A percentile compares a stretch with the other conserved stretches of the same genome.
These are phyloP conservation scores for Picochlorum sp. DNA, from an alignment of 139 green algal species.

Conservation along the genomic window DNA sequence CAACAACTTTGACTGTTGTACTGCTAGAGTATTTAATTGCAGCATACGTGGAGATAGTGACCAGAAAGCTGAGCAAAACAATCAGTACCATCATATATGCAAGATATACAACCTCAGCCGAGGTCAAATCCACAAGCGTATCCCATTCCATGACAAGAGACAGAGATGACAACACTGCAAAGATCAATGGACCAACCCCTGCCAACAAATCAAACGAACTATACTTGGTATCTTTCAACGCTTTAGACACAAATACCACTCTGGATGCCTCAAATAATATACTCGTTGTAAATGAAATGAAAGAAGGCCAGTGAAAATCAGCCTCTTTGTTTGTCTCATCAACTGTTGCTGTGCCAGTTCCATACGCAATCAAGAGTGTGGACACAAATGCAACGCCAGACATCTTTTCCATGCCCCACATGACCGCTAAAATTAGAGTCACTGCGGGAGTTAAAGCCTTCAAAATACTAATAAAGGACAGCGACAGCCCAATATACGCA, in stretches of 20 bases:
- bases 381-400: slow-evolving; percentile 4
- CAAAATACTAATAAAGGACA: slow-evolving; percentile 39
- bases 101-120: neutral
- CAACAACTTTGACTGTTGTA: slow-evolving; percentile 23
- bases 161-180: neutral
- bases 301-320: slow-evolving; percentile 24
- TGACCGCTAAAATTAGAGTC: slow-evolving; percentile 22
- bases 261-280: slow-evolving; percentile 26
- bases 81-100: neutral
- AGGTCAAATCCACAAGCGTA: neutral
- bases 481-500: slow-evolving; percentile 33
- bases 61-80: slow-evolving; percentile 12
- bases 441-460: slow-evolving; percentile 35
- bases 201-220: slow-evolving; percentile 27
- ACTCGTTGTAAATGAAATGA: slow-evolving; percentile 17
- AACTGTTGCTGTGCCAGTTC: slow-evolving; percentile 20
- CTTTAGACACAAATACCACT: slow-evolving; percentile 24
- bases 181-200: slow-evolving; percentile 17
- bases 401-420: slow-evolving; percentile 16
- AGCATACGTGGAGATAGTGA: slow-evolving; percentile 18
- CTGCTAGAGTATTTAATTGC: slow-evolving; percentile 12
- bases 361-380: slow-evolving; percentile 24
- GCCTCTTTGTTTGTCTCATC: neutral
- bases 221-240: slow-evolving; percentile 20
- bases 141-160: slow-evolving; percentile 13